Base-by-base conservation (phyloP, 139 green algal genomes). In the Eudorina sp. region DNA sequence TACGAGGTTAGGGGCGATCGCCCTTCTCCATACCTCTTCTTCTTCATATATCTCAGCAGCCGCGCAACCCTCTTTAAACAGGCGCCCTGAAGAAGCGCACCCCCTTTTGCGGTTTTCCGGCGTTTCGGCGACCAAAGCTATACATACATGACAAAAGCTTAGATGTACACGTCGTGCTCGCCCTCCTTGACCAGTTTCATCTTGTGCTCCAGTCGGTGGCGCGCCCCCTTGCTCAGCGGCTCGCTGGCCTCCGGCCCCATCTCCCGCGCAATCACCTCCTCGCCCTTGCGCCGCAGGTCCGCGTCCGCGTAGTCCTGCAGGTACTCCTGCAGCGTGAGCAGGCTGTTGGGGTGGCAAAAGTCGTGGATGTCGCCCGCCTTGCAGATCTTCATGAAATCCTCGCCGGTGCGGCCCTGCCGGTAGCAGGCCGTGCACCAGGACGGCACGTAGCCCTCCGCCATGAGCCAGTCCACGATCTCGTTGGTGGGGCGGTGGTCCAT, bases 301-400 rank as follows among this genome's bases (percentile, higher is more conserved):
- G 87, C 66, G 68, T 90, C 90, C 40, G 90, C 94, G 60, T 96
- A 96, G 85, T 95, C 93, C 25, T 94, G 92, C 62, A 95, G 86
- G 89, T 95, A 96, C 91, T 96, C 91, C 88, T 95, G 92, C 34
- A 96, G 90, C 43, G 93, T 95, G 48, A 96, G 91, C 83, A 96
- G 88, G 23, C 70, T 91, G 92, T 96, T 96, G 86, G 94, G 93
- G 88, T 96, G 94, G 92, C 94, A 96, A 88, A 96, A 96, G 91
- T 95, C 93, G 93, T 96, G 94, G 92, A 96, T 96, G 89, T 96
- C 93, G 53, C 94, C 70, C 0, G 93, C 91, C 90, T 95, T 96
- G 64, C 93, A 94, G 82, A 96, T 96, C 88, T 96, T 95, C 94
- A 96, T 96, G 80, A 96, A 96, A 45, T 92, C 88, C 89, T 96